A percentile compares a stretch with the other conserved stretches of the same genome.
phyloP scores from a whole-genome alignment of 148 eudicot genomes.

The Hydrangea macrophylla region DNA sequence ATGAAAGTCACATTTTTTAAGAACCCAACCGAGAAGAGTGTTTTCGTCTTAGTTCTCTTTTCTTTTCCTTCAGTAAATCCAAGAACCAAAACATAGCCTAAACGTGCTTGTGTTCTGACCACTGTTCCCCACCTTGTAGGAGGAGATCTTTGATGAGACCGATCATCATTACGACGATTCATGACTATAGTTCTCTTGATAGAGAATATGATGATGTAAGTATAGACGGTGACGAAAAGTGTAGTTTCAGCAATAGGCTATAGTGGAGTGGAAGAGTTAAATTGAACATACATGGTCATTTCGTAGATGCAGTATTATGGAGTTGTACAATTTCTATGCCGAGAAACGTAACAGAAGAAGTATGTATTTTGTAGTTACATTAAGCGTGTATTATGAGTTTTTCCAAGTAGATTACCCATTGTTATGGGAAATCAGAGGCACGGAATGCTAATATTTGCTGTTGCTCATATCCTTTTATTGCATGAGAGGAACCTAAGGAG shows the following conservation, averaged over 20 bases:
- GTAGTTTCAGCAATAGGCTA: background rate
- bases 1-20: too few species aligned
- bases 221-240: conserved; percentile 8
- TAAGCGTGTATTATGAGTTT: too few species aligned
- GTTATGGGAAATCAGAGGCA: too few species aligned
- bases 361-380: background rate
- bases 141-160: conserved; percentile 97
- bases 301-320: too few species aligned
- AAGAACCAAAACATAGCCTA: too few species aligned
- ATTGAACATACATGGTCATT: background rate
- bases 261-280: background rate
- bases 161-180: conserved; percentile 77
- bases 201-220: background rate
- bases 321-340: background rate
- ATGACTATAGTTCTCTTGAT: conserved; percentile 26
- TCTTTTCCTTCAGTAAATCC: too few species aligned
- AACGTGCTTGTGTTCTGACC: background rate
- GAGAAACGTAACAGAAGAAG: background rate
- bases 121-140: conserved; percentile 37
- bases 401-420: too few species aligned
- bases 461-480: too few species aligned
- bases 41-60: too few species aligned
- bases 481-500: too few species aligned
- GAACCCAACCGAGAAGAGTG: too few species aligned
- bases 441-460: too few species aligned